Percentiles rank a stretch among this genome's conserved stretches.
These are phyloP conservation scores for Styphnolobium japonicum DNA, from an alignment of 306 rosid genomes.

Conservation along the genomic window DNA sequence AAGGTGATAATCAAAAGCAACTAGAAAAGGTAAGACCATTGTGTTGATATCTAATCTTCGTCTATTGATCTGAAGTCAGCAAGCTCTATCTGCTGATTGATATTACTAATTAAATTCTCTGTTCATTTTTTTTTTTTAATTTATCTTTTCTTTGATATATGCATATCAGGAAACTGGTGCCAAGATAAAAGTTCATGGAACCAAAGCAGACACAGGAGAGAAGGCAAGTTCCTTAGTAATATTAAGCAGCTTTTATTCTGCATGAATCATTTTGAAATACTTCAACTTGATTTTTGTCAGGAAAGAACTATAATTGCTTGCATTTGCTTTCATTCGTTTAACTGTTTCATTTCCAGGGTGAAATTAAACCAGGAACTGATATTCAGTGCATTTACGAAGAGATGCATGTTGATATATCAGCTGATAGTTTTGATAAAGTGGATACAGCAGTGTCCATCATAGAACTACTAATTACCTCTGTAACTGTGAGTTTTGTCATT, in stretches of 20 bases:
- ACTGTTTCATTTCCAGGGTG: slow-evolving; percentile 43
- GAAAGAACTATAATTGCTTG: background rate
- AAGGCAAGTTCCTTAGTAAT: slow-evolving; percentile 49
- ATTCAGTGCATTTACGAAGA: slow-evolving; percentile 58
- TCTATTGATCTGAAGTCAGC: background rate
- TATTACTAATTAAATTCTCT: background rate
- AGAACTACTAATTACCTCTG: slow-evolving; percentile 73
- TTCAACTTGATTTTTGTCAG: slow-evolving; percentile 1
- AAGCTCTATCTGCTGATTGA: slow-evolving; percentile 19
- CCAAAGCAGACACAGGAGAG: slow-evolving; percentile 61
- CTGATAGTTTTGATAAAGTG: slow-evolving; percentile 87
- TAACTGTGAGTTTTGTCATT: slow-evolving; percentile 67
- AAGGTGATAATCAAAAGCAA: slow-evolving; percentile 81
- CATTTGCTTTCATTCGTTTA: slow-evolving; percentile 6
- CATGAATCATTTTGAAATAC: slow-evolving; percentile 3
- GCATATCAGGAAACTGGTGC: slow-evolving; percentile 85
- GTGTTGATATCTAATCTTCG: slow-evolving; percentile 12
- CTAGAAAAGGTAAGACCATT: slow-evolving; percentile 68
- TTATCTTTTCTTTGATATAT: background rate
- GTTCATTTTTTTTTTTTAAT: background rate
- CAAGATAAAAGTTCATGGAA: slow-evolving; percentile 69
- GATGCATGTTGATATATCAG: slow-evolving; percentile 65
- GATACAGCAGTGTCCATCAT: slow-evolving; percentile 86
- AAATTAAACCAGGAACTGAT: slow-evolving; percentile 64
- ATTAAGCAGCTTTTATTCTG: slow-evolving; percentile 4